Base-by-base conservation (phyloP, 345 rosid species). In the Eucalyptus lansdowneana region DNA sequence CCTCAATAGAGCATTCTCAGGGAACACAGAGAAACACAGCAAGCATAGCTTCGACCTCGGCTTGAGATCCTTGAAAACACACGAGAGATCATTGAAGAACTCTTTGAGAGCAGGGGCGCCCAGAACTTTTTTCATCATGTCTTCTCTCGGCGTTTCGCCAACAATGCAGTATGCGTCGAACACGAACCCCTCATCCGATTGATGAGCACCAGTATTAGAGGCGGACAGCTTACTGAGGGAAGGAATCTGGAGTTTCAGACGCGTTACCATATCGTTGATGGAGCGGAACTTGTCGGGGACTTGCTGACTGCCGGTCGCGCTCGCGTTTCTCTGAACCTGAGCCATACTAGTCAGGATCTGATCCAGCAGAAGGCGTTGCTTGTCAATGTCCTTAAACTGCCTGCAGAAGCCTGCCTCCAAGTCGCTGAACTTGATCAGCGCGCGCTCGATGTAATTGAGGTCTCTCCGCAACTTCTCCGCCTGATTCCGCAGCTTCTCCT, bases 21-120 rank as follows among this genome's bases (percentile, higher is more conserved):
- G 91, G 53, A 91, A 91, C 19, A 87, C 88, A 1, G 88, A 50
- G 34, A 90, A 90, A 21, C 86, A 90, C 50, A 90, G 44, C 89
- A 90, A 89, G 88, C 90, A 88, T 47, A n/a, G 16, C 81, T 47
- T 60, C 0, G 1, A 16, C 25, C 9, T 67, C 11, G 0, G 17
- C 1, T 44, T 5, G 27, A 92, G 91, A 7, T 3, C 34, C 22
- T 88, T 4, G 47, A n/a, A 92, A 16, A 42, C 47, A 42, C 37
- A 51, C 67, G 4, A 44, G 25, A 90, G 86, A 83, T 86, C 87
- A 29, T 51, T 12, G 51, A 9, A 19, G 31, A 27, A 42, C 14
- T 50, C 67, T 42, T 86, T 0, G 45, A 86, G 0, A 25, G 44
- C 65, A 40, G 88, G 88, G 65, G 16, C 11, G 0, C 1, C 47